These are phyloP conservation scores for Aspergillus ochraceus DNA, from an alignment of 2,329 filamentous ascomycete genomes.

Conservation along the genomic window DNA sequence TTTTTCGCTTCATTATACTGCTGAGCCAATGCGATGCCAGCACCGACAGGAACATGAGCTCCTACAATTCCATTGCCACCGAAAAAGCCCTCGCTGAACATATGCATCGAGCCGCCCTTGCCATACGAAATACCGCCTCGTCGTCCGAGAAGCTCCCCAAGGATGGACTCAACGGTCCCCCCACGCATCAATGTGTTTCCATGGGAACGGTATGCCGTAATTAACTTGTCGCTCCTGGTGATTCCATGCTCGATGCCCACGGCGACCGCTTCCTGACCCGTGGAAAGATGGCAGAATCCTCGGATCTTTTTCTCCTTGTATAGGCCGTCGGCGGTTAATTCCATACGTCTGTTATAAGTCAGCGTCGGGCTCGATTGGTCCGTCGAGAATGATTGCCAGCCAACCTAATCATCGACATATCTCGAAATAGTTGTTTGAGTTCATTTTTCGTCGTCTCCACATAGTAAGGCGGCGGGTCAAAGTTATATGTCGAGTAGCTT, in stretches of 20 bases:
- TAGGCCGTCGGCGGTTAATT: constrained; percentile 91
- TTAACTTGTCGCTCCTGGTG: constrained; percentile 83
- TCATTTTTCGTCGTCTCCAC: constrained; percentile 90
- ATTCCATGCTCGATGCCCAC: constrained; percentile 94
- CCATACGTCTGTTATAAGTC: constrained; percentile 74
- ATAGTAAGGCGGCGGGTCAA: constrained; percentile 88
- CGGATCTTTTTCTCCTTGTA: constrained; percentile 99
- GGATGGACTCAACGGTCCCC: constrained; percentile 80
- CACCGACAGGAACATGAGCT: constrained; percentile 92
- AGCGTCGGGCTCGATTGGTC: background rate
- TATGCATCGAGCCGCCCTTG: constrained; percentile 98
- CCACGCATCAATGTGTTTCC: constrained; percentile 95
- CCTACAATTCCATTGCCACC: constrained; percentile 98
- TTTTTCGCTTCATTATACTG: constrained; percentile 84
- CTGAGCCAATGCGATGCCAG: constrained; percentile 91
- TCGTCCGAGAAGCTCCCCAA: constrained; percentile 88
- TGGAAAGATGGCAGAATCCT: constrained; percentile 97
- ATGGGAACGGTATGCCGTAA: constrained; percentile 97
- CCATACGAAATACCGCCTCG: constrained; percentile 93
- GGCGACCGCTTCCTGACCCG: constrained; percentile 92
- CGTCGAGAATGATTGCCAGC: background rate
- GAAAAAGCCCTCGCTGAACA: constrained; percentile 95
- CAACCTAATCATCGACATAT: constrained; percentile 90
- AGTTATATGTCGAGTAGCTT: constrained; percentile 96
- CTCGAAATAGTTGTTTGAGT: constrained; percentile 93